These are phyloP conservation scores for Leccinum boreale DNA, from an alignment of 768 basidiomycete species.

Conservation along the genomic window DNA sequence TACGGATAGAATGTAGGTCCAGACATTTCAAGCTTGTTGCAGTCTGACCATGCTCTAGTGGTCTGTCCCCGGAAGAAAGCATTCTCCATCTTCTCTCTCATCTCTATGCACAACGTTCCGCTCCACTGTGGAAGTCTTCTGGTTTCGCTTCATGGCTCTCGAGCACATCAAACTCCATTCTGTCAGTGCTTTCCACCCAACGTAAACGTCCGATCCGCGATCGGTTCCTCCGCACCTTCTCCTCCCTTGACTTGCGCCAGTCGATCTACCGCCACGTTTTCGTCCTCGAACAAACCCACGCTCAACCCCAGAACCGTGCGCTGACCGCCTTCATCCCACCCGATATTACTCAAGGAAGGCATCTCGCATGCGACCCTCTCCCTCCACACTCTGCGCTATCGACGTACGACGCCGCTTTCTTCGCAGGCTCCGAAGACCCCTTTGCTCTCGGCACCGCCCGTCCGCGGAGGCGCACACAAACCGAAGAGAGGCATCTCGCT, in stretches of 20 bases:
- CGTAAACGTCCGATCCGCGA: conserved; percentile 31
- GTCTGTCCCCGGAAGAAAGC: conserved; percentile 36
- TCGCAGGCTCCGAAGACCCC: conserved; percentile 58
- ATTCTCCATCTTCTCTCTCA: conserved; percentile 80
- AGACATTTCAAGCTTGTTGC: not conserved
- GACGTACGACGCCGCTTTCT: conserved; percentile 72
- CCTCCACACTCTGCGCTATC: conserved; percentile 64
- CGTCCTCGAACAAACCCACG: conserved; percentile 60
- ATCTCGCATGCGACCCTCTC: conserved; percentile 81
- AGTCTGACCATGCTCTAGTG: conserved; percentile 27
- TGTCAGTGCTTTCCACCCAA: conserved; percentile 30
- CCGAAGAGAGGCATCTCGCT: conserved; percentile 52
- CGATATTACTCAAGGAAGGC: conserved; percentile 46
- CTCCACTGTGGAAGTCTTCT: conserved; percentile 78
- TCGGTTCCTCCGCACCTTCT: conserved; percentile 38
- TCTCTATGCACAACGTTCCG: conserved; percentile 80
- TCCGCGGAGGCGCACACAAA: conserved; percentile 38
- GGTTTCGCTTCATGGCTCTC: conserved; percentile 64
- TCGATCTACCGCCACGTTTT: conserved; percentile 74
- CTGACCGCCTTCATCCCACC: conserved; percentile 71
- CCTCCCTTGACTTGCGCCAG: conserved; percentile 38
- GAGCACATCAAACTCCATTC: conserved; percentile 43
- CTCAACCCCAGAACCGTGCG: conserved; percentile 34
- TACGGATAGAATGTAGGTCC: conserved; percentile 59
- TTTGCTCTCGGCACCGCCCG: conserved; percentile 29